Evolutionary conservation across 805 yeast species (phyloP).

Genomic region (Zygoascus ofunaensis): DNA sequence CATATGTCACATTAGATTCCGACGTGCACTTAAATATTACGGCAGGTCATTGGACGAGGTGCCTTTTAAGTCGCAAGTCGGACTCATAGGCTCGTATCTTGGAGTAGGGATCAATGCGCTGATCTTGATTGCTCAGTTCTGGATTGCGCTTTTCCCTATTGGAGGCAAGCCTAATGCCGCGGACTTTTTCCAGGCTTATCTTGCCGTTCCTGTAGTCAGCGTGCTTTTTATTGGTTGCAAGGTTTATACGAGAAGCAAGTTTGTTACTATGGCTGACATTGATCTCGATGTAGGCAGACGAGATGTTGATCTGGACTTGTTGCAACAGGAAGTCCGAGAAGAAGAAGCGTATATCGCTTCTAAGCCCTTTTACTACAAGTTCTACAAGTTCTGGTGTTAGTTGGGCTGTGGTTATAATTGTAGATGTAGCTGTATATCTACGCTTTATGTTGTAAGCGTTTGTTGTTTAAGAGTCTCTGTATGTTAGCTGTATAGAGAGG

Average conservation of each 20-base stretch:
- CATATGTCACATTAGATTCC: conserved; percentile 55
- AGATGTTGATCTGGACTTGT: conserved; percentile 46
- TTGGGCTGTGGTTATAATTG: too few relatives aligned
- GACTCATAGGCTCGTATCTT: conserved; percentile 51
- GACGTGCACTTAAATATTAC: conserved; percentile 46
- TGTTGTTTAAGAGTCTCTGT: not conserved
- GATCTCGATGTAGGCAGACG: conserved; percentile 60
- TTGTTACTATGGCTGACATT: conserved; percentile 41
- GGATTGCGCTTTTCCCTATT: conserved; percentile 64
- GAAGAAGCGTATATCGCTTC: conserved; percentile 42
- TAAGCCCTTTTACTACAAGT: conserved; percentile 40
- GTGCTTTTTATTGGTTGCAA: conserved; percentile 43
- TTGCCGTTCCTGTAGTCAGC: conserved; percentile 35
- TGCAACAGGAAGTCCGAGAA: conserved; percentile 49
- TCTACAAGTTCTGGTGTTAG: conserved; percentile 52
- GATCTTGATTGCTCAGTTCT: conserved; percentile 64
- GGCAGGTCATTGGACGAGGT: conserved; percentile 55
- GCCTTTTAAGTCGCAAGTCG: conserved; percentile 52
- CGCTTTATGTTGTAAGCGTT: not conserved
- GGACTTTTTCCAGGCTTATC: conserved; percentile 41
- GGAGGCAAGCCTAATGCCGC: conserved; percentile 33
- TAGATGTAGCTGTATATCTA: not conserved
- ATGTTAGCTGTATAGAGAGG: not conserved
- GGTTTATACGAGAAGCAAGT: conserved; percentile 35
- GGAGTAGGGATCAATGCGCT: conserved; percentile 48